Conservation (phyloP, 2,329 filamentous ascomycete genomes). For the Epicoccum sorghinum region DNA sequence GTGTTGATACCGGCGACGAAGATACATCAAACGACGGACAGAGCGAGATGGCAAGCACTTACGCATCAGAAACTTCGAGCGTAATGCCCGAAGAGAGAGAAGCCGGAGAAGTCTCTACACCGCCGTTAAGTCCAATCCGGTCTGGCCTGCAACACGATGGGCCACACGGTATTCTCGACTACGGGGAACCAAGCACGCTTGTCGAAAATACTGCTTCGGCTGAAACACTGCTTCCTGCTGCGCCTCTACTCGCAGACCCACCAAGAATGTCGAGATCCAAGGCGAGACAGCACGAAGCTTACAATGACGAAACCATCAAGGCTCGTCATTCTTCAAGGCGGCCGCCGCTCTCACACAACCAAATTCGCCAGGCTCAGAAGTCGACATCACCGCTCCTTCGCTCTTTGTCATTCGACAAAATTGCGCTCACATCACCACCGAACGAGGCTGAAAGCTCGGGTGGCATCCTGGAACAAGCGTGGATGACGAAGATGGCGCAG, state of each 20-base stretch:
- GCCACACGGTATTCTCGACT: slow-evolving; percentile 32
- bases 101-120: slow-evolving; percentile 40
- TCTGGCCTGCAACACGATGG: slow-evolving; percentile 31
- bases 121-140: slow-evolving; percentile 37
- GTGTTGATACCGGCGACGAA: slow-evolving; percentile 55
- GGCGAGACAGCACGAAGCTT: slow-evolving; percentile 24
- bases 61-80: slow-evolving; percentile 62
- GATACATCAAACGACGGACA: slow-evolving; percentile 59
- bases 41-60: slow-evolving; percentile 59
- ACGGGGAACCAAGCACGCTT: slow-evolving; percentile 32
- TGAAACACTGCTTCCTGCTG: slow-evolving; percentile 33
- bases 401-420: slow-evolving; percentile 32
- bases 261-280: slow-evolving; percentile 33
- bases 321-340: slow-evolving; percentile 26
- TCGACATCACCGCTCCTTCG: slow-evolving; percentile 45
- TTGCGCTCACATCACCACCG: slow-evolving; percentile 26
- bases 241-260: slow-evolving; percentile 35
- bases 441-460: slow-evolving; percentile 38
- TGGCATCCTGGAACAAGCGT: slow-evolving; percentile 76
- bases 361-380: slow-evolving; percentile 40
- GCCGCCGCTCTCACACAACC: slow-evolving; percentile 38
- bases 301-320: slow-evolving; percentile 12
- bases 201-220: slow-evolving; percentile 22
- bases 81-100: slow-evolving; percentile 43
- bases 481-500: slow-evolving; percentile 91